Evolutionary conservation across 306 rosid species (phyloP).

Genomic region (Purshia tridentata): DNA sequence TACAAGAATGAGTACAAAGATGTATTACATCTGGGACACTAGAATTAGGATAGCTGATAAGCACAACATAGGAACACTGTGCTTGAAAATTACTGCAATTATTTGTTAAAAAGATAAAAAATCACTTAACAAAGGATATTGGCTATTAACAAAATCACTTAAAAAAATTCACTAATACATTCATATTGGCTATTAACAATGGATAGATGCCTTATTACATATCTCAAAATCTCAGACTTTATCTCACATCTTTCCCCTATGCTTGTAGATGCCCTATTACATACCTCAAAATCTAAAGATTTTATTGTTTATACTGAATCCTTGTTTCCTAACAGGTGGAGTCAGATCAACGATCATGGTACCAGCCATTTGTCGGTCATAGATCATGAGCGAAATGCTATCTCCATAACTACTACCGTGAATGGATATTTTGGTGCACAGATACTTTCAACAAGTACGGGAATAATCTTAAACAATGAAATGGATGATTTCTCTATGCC

Average conservation of each 20-base stretch:
- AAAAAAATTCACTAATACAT: neutral
- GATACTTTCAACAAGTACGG: slow-evolving; percentile 68
- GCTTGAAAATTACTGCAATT: no score
- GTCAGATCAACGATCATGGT: slow-evolving; percentile 74
- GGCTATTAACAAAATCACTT: no score
- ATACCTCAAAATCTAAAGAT: neutral
- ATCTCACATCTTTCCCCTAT: no score
- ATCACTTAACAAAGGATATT: no score
- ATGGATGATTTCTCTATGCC: slow-evolving; percentile 90
- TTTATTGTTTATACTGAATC: neutral
- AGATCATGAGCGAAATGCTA: slow-evolving; percentile 57
- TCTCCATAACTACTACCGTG: slow-evolving; percentile 77
- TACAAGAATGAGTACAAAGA: neutral
- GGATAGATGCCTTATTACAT: neutral
- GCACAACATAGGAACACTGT: no score
- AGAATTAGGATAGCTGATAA: no score
- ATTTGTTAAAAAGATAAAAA: no score
- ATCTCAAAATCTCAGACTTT: no score
- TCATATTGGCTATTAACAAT: neutral
- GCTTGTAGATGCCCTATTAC: neutral
- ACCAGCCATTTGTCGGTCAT: slow-evolving; percentile 71
- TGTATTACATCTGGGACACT: neutral
- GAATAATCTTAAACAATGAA: slow-evolving; percentile 83
- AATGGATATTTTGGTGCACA: slow-evolving; percentile 69
- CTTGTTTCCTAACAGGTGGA: slow-evolving; percentile 53